Conservation (phyloP, 306 rosid species). For the Sphenostylis stenocarpa region DNA sequence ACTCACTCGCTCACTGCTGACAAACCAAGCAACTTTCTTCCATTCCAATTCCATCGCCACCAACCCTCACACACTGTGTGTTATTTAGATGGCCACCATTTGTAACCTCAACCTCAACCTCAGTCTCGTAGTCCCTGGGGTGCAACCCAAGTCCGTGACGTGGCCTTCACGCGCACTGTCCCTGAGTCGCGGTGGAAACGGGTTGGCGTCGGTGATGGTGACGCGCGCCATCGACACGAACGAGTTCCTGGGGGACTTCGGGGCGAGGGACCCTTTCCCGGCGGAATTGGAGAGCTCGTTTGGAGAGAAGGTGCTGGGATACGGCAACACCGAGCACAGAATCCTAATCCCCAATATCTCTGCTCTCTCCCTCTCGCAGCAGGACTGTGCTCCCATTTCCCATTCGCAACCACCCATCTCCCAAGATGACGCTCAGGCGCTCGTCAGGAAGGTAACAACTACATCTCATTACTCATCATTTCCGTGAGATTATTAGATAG, state of each 20-base stretch:
- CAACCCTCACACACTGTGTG: background rate
- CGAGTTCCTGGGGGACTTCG: slow-evolving; percentile 71
- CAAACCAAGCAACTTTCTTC: background rate
- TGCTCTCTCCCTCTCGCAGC: slow-evolving; percentile 69
- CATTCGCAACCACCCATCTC: slow-evolving; percentile 59
- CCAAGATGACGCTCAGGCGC: slow-evolving; percentile 53
- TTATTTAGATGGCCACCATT: slow-evolving; percentile 21
- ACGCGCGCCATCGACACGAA: slow-evolving; percentile 16
- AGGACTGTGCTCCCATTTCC: slow-evolving; percentile 52
- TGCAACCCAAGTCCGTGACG: background rate
- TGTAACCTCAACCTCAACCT: slow-evolving; percentile 9
- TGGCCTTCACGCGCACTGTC: background rate
- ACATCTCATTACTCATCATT: background rate
- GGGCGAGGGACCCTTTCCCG: slow-evolving; percentile 90
- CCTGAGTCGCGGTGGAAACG: background rate
- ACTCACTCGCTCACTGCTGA: too few relatives aligned
- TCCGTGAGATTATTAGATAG: too few relatives aligned
- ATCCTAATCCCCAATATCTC: slow-evolving; percentile 80
- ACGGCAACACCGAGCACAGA: slow-evolving; percentile 61
- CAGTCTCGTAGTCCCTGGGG: background rate
- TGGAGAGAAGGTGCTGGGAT: slow-evolving; percentile 78
- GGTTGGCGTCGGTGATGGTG: background rate
- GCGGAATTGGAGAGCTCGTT: slow-evolving; percentile 78
- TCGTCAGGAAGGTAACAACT: slow-evolving; percentile 59
- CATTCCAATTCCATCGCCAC: background rate